phyloP scores from a whole-genome alignment of 306 rosid species.

The Cucurbita pepo region DNA sequence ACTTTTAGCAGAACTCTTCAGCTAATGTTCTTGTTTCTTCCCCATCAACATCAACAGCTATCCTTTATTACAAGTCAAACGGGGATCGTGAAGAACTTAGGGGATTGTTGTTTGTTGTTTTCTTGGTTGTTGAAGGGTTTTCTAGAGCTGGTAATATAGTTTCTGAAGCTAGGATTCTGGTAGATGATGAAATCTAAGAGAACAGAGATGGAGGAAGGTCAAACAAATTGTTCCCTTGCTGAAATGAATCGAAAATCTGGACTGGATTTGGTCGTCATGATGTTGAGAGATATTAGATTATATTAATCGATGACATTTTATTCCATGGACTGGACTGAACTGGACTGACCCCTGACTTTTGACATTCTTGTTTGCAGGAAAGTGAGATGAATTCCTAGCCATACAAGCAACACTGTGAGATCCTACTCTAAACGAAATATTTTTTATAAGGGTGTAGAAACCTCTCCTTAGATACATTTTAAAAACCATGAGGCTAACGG shows the following conservation, averaged over 20 bases:
- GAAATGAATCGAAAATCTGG: conserved; percentile 19
- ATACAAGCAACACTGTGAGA: too few species aligned
- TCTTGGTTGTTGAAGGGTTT: too few species aligned
- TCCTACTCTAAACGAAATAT: too few species aligned
- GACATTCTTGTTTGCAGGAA: background rate
- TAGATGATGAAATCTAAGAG: conserved; percentile 15
- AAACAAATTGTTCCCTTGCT: conserved; percentile 20
- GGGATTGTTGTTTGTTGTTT: too few species aligned
- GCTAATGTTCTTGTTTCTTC: background rate
- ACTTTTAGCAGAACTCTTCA: background rate
- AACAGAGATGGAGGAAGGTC: conserved; percentile 25
- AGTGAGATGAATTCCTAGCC: background rate
- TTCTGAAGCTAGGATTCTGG: conserved; percentile 17
- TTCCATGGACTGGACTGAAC: background rate
- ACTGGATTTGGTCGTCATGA: background rate
- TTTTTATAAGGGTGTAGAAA: too few species aligned
- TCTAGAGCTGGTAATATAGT: conserved; percentile 3
- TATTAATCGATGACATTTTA: background rate
- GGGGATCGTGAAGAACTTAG: too few species aligned
- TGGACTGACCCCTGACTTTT: background rate
- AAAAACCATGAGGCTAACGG: too few species aligned
- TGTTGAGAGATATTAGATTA: background rate
- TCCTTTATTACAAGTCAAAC: background rate
- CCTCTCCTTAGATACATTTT: too few species aligned
- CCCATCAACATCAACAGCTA: background rate